Conservation (phyloP, 1,284 basidiomycete genomes). For the Pascua guehoae region DNA sequence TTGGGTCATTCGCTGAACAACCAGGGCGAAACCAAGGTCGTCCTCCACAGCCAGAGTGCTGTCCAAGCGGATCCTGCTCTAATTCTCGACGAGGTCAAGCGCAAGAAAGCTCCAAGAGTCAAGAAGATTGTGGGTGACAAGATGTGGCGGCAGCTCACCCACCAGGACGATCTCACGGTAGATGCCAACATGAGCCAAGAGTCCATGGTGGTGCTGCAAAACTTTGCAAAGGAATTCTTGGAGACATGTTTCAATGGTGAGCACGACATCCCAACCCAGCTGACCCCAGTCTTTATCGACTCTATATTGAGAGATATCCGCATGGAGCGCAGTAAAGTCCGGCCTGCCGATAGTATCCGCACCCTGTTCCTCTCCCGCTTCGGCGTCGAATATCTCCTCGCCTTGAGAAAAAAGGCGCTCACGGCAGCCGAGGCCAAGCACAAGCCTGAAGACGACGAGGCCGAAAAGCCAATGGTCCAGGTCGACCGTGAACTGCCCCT, state of each 20-base stretch:
- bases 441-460: constrained; percentile 8
- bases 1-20: constrained; percentile 6
- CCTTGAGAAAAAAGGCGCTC: constrained; percentile 13
- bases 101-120: constrained; percentile 59
- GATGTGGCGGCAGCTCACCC: neutral
- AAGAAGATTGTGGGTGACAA: constrained; percentile 51
- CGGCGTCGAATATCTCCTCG: constrained; percentile 83
- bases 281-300: constrained; percentile 66
- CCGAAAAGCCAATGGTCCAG: neutral
- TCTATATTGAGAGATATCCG: constrained; percentile 86
- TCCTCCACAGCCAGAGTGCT: constrained; percentile 79
- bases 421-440: constrained; percentile 9
- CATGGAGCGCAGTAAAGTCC: constrained; percentile 81
- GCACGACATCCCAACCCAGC: constrained; percentile 32
- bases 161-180: constrained; percentile 53
- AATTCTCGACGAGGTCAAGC: constrained; percentile 75
- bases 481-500: constrained; percentile 55
- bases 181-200: constrained; percentile 57
- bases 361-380: constrained; percentile 78
- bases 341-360: constrained; percentile 82
- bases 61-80: constrained; percentile 68
- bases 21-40: constrained; percentile 51
- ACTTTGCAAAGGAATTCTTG: constrained; percentile 67
- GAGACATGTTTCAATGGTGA: constrained; percentile 80
- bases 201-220: constrained; percentile 64